Evolutionary conservation across 257 asterid species (phyloP), one percentile per base, ranked within the genome.

Genomic region (Petunia axillaris): DNA sequence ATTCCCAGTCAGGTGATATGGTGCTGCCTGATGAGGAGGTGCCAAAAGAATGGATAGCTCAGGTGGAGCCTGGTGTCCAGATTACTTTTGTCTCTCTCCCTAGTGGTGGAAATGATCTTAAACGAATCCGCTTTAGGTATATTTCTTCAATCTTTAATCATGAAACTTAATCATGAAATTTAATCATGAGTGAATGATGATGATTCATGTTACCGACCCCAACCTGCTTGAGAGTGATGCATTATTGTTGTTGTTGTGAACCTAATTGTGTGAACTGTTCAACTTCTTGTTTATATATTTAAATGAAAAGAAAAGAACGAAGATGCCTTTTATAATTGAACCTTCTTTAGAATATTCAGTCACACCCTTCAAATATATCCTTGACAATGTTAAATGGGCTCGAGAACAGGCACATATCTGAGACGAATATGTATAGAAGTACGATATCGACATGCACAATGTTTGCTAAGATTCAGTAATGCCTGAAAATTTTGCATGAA

Each of bases 31-130:
- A 90, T 46, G 97, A 90, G 46, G 78, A 73, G 15, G 96, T 81
- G 50, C 92, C 92, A 4, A 91, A 89, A 76, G 98, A 94, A 58
- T 94, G 98, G 98, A 85, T 82, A 73, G 97, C 98, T 1, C 98
- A 94, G 80, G 98, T 94, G 58, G 98, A 94, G 85, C 98, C 98
- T 7, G 97, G 98, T 7, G 97, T 94, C 60, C 98, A 94, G 73
- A 91, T 94, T 65, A 93, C 97, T 8, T 94, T 94, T 55, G 86
- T 90, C 46, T 90, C 98, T n/a, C 94, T 94, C 82, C 96, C 94
- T 5, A 85, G 88, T 2, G 97, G 97, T 10, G 98, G 98, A 55
- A 94, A 94, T 65, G 98, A 94, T 75, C 96, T 94, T 48, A 94
- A 90, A 83, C 89, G 97, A 62, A 94, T 94, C 76, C 97, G 98